Base-by-base conservation (phyloP, 2,329 filamentous ascomycete genomes). In the Zymoseptoria brevis region DNA sequence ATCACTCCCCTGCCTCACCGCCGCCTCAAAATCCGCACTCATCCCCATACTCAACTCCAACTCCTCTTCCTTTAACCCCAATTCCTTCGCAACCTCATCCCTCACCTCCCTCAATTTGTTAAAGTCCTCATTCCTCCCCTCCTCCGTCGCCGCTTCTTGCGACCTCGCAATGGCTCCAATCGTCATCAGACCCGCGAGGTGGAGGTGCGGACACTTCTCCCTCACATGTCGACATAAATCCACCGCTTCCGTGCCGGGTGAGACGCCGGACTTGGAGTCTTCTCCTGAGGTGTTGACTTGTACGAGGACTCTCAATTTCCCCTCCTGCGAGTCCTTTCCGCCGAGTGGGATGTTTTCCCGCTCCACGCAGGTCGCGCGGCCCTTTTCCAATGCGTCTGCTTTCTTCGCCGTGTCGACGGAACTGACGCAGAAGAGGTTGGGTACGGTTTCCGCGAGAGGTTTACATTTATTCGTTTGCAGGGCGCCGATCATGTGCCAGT, bases 41-140 rank as follows among this genome's bases (percentile, higher is more conserved):
- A 99, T 99, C 6, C 93, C 93, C 93, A 99, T 99, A 75, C 92
- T 96, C 75, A 97, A 74, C 78, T 96, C 91, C 68, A 96, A 72
- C 61, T 81, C 80, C n/a, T 77, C 75, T 16, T 79, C 72, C 16
- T 77, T 72, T 49, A 84, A 66, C 0, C 79, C 83, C 55, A 92
- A 69, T 65, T 86, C 87, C 69, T 76, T 70, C 2, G 80, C 83
- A 1, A 96, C 84, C 13, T 83, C 74, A 72, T 95, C 88, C 58
- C 89, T 79, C 71, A 88, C 86, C 69, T 87, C 81, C 55, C 77
- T 79, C 70, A 99, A 74, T 4, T 77, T 72, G 4, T 85, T 73
- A 72, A 97, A 97, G 75, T 99, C 94, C 74, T 95, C 90, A 73
- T 97, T 97, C 75, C 93, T 87, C n/a, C 79, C 87, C 66, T 89